Base-by-base conservation (phyloP, 768 basidiomycete genomes). In the Lanmaoa rubissima region DNA sequence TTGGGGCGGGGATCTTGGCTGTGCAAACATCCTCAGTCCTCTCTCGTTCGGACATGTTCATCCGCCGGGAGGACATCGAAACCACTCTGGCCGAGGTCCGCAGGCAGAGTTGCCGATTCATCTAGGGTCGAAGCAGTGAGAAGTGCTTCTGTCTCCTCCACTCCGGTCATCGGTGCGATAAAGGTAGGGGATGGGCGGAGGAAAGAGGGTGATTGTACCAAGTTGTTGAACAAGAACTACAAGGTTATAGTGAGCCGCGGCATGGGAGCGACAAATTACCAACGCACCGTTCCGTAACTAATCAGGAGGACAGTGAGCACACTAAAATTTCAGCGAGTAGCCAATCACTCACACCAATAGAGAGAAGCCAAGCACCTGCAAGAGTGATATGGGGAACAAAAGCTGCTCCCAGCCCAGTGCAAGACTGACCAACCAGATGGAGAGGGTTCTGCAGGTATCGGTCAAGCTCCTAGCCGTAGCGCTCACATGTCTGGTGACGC, bases 351-450 rank as follows among this genome's bases (percentile, higher is more conserved):
- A 96, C 85, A 98, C 95, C 56, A 99, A 80, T 44, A 98, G 74
- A 8, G 79, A 84, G 72, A 99, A 99, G 4, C 94, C 93, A 19
- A 81, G 64, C 52, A 96, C 83, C 72, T 96, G 94, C 13, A 95
- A 70, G 51, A 94, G 67, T 2, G 91, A 91, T 59, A 88, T 83
- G 7, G 94, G 94, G 75, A 84, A 90, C 24, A 91, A 63, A 35
- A 98, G 77, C 57, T 77, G 79, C 74, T 98, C 95, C 95, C 95
- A 98, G 5, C 95, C 94, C 26, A 97, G 74, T 1, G 81, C 85
- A 50, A 97, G 79, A 67, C 91, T 93, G 65, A 99, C 77, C 61
- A 95, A 75, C 97, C 97, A 99, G 69, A 99, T 98, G n/a, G 84
- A 83, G 51, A 98, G 79, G 1, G 97, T 98, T 64, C 97, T 82